Base-by-base conservation (phyloP, 768 basidiomycete species). In the Cantharellus anzutake region DNA sequence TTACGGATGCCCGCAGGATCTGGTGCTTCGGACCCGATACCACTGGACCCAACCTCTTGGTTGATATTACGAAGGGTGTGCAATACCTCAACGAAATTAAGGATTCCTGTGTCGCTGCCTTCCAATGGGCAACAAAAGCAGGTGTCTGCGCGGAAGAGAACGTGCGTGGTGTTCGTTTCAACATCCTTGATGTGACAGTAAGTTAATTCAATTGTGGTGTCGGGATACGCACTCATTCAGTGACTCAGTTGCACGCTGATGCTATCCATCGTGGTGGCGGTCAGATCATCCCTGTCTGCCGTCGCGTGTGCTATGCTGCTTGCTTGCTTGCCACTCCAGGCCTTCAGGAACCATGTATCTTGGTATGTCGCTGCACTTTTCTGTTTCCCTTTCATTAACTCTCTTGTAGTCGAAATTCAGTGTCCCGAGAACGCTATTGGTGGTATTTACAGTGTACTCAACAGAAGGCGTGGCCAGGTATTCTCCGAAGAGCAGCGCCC, bases 1-100 rank as follows among this genome's bases (percentile, higher is more conserved):
- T 98, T 65, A 97, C 96, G 62, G 96, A 99, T 68, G 96, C 96
- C 66, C 80, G 96, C 69, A 97, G 96, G 80, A 98, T 99, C 70
- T 99, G 96, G 96, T 90, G 88, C 74, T 99, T 99, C 79, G 96
- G 94, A 67, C 96, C 96, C 63, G 96, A 99, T 65, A 96, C 90
- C 57, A 91, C 88, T 65, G 96, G 96, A 51, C 83, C 96, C 60
- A 99, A 99, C 75, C 72, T 99, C 73, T 74, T 99, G 72, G 90
- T 96, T 67, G 96, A 99, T 74, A 88, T 86, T 66, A 97, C 96
- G 67, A 99, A 98, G 81, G 94, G 91, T 76, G 91, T 96, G 61
- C 96, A 99, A 70, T 98, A 96, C 76, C 76, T 99, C 63, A 94
- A 91, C 71, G 96, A 99, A 81, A 99, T 99, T 79, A 98, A 99